Percentiles rank a stretch among this genome's conserved stretches.
phyloP scores from a whole-genome alignment of 2,329 filamentous ascomycete species.

The Penicillium sclerotiorum region DNA sequence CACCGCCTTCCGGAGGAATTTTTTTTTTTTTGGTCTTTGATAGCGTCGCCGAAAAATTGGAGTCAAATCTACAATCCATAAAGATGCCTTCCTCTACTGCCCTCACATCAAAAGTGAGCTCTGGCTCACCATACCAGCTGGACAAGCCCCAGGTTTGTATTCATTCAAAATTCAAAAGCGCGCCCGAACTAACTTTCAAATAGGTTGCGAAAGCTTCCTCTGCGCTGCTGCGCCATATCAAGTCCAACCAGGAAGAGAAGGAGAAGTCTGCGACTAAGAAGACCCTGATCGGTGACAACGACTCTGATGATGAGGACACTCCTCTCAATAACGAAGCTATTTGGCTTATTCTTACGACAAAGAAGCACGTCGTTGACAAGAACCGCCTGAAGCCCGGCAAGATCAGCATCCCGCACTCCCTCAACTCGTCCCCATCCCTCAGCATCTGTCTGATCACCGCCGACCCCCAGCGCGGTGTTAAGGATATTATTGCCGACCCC shows the following conservation, averaged over 20 bases:
- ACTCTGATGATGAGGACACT: slow-evolving; percentile 48
- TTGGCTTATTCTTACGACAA: slow-evolving; percentile 65
- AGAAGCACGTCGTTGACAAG: slow-evolving; percentile 71
- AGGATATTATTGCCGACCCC: slow-evolving; percentile 77
- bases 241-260: slow-evolving; percentile 52
- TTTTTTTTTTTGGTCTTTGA: slow-evolving; percentile 35
- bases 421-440: slow-evolving; percentile 66
- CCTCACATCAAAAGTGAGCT: slow-evolving; percentile 44
- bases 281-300: slow-evolving; percentile 55
- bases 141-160: slow-evolving; percentile 49
- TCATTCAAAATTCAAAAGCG: background rate
- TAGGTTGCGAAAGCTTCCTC: slow-evolving; percentile 62
- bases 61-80: slow-evolving; percentile 28
- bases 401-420: slow-evolving; percentile 74
- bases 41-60: slow-evolving; percentile 32
- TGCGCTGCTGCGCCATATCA: slow-evolving; percentile 62
- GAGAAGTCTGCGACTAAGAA: slow-evolving; percentile 54
- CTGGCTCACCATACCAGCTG: slow-evolving; percentile 52
- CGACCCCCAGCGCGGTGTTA: slow-evolving; percentile 81
- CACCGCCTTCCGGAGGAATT: slow-evolving; percentile 40
- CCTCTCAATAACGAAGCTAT: slow-evolving; percentile 55
- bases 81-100: slow-evolving; percentile 46
- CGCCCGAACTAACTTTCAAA: slow-evolving; percentile 19
- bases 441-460: slow-evolving; percentile 86
- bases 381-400: slow-evolving; percentile 81